Evolutionary conservation across 164 flowering plant species (phyloP), one percentile per base, ranked within the genome.

Genomic region (Stephania cephalantha): DNA sequence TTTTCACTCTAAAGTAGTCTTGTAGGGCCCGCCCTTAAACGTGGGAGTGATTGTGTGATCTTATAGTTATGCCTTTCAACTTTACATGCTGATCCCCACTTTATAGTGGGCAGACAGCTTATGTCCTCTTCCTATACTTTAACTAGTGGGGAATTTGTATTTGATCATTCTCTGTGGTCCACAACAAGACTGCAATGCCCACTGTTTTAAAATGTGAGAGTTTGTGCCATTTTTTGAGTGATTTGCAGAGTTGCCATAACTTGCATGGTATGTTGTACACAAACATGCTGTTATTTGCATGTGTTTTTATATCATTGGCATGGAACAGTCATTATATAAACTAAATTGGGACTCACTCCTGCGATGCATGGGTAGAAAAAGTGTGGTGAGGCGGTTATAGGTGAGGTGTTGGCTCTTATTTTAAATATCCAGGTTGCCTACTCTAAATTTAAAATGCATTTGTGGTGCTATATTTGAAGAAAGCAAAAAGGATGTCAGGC

Each of bases 21-120:
- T 2, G 66, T 61, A 61, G 66, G 66, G n/a, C 66, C 66, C 66
- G n/a, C 66, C 66, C 66, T n/a, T 61, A 61, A n/a, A 61, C 66
- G 22, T 61, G 66, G 66, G 66, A 61, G 29, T 18, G 66, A 5
- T 61, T 18, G 29, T 61, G 29, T 17, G 20, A 61, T 61, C 9
- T 61, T 18, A n/a, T 61, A 4, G 66, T 17, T 61, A n/a, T 20
- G 66, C 66, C 66, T 9, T 61, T 61, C 66, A 17, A 25, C 66
- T 61, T 61, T 61, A 25, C 66, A n/a, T 61, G 9, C 20, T 61
- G 66, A 61, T 61, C 6, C 66, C 25, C 66, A 61, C 25, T n/a
- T 61, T 5, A 61, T 4, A n/a, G 3, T 61, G 66, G 66, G 66
- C 66, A 61, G 25, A n/a, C 25, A n/a, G 66, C 66, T 61, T n/a